A percentile compares a stretch with the other conserved stretches of the same genome.
Conservation (phyloP, 1,284 basidiomycete genomes). For the Caloboletus inedulis region DNA sequence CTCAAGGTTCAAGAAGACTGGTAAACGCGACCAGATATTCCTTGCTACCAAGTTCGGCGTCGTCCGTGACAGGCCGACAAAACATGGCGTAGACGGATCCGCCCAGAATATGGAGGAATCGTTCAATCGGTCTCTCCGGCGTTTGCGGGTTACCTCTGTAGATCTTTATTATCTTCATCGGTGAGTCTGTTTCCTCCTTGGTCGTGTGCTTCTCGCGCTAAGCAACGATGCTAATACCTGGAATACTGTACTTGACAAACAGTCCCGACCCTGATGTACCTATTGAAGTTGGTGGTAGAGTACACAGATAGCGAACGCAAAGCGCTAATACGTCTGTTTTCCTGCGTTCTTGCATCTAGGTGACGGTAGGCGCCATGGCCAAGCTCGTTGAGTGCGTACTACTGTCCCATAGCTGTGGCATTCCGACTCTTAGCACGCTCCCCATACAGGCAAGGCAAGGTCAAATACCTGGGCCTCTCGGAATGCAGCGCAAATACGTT, state of each 20-base stretch:
- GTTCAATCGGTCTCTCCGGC: slow-evolving; percentile 29
- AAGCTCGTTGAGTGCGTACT: slow-evolving; percentile 33
- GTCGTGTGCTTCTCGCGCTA: neutral
- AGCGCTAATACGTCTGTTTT: neutral
- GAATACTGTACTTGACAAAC: neutral
- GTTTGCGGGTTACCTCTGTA: slow-evolving; percentile 31
- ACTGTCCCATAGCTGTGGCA: neutral
- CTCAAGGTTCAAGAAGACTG: slow-evolving; percentile 39
- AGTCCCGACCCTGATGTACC: slow-evolving; percentile 20
- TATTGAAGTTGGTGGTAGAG: slow-evolving; percentile 15
- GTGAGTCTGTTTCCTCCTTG: slow-evolving; percentile 1
- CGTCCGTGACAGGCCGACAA: slow-evolving; percentile 2
- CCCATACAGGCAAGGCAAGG: slow-evolving; percentile 36
- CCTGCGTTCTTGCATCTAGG: slow-evolving; percentile 12
- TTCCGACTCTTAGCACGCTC: neutral
- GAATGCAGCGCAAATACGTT: slow-evolving; percentile 45
- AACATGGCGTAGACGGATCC: slow-evolving; percentile 22
- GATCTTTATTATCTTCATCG: slow-evolving; percentile 37
- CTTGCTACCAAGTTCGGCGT: slow-evolving; percentile 46
- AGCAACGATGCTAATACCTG: neutral
- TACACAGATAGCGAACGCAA: neutral
- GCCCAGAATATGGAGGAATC: slow-evolving; percentile 25
- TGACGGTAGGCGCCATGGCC: slow-evolving; percentile 34
- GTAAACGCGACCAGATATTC: slow-evolving; percentile 43
- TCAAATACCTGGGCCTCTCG: slow-evolving; percentile 44